A percentile compares a stretch with the other conserved stretches of the same genome.
These are phyloP conservation scores for Phragmites australis DNA, from an alignment of 176 grass and related monocot species.

Conservation along the genomic window DNA sequence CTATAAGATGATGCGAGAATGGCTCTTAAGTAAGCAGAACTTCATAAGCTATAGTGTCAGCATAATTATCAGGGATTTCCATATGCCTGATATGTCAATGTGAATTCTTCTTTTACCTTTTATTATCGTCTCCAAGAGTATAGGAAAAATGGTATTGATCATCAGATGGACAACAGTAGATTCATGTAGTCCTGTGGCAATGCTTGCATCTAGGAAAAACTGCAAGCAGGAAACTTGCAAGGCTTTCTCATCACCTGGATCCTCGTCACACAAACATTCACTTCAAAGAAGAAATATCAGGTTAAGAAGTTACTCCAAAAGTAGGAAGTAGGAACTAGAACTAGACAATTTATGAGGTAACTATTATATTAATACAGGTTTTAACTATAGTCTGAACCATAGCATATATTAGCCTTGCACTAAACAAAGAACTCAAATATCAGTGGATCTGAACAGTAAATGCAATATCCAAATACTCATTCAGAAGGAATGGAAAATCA, in stretches of 20 bases:
- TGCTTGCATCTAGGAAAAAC: constrained; percentile 45
- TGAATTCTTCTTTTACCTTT: constrained; percentile 52
- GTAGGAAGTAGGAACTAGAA: background rate
- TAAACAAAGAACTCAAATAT: constrained; percentile 5
- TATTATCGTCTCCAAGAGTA: constrained; percentile 60
- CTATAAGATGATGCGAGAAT: constrained; percentile 35
- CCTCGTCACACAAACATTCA: constrained; percentile 43
- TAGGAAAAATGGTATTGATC: constrained; percentile 48
- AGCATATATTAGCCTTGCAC: background rate
- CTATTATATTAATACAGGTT: background rate
- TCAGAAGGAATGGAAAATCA: constrained; percentile 7
- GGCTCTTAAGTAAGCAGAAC: constrained; percentile 27
- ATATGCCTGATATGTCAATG: constrained; percentile 8
- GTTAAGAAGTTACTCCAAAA: background rate
- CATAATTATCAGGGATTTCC: constrained; percentile 23
- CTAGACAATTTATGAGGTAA: background rate
- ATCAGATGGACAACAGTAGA: constrained; percentile 48
- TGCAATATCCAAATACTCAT: background rate
- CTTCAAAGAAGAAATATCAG: constrained; percentile 41
- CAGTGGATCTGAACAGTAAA: background rate
- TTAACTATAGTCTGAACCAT: background rate
- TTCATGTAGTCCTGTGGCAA: constrained; percentile 41
- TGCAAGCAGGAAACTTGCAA: constrained; percentile 50
- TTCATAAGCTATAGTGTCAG: background rate
- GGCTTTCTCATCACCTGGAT: constrained; percentile 17